Percentiles rank a stretch among this genome's conserved stretches.
Conservation (phyloP, 257 asterid species). For the Primulina eburnea region DNA sequence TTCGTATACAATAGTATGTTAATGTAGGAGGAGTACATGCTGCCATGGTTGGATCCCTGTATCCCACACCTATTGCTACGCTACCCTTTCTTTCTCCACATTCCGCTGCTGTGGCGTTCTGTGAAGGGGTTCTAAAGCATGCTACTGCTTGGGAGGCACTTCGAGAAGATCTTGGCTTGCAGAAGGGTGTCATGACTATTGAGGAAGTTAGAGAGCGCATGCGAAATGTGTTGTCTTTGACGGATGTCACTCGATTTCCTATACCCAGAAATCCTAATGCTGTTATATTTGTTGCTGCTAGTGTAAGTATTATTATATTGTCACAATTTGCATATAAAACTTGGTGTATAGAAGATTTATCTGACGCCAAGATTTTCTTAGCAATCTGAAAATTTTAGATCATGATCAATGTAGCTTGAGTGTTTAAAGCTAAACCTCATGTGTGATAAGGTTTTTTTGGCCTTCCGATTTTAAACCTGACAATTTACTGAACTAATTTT, state of each 20-base stretch:
- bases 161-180: conserved; percentile 59
- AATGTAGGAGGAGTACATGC: conserved; percentile 97
- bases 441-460: not conserved
- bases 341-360: not conserved
- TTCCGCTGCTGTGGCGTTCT: conserved; percentile 95
- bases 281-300: conserved; percentile 87
- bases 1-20: not conserved
- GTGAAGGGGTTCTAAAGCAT: conserved; percentile 86
- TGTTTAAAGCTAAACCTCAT: not conserved
- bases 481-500: not conserved
- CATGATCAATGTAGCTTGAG: not conserved
- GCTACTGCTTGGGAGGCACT: conserved; percentile 99
- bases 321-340: conserved; percentile 12
- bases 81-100: conserved; percentile 96
- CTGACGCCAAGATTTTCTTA: not conserved
- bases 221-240: conserved; percentile 68
- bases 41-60: conserved; percentile 96
- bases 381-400: not conserved
- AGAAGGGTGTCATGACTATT: conserved; percentile 50
- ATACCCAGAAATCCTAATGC: conserved; percentile 81
- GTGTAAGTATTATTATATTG: conserved; percentile 50
- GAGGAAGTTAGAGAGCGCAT: conserved; percentile 87
- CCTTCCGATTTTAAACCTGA: not conserved
- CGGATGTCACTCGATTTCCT: conserved; percentile 68
- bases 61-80: conserved; percentile 88